Base-by-base conservation (phyloP, 2,329 filamentous ascomycete species). In the Rhytidhysteron rufulum region DNA sequence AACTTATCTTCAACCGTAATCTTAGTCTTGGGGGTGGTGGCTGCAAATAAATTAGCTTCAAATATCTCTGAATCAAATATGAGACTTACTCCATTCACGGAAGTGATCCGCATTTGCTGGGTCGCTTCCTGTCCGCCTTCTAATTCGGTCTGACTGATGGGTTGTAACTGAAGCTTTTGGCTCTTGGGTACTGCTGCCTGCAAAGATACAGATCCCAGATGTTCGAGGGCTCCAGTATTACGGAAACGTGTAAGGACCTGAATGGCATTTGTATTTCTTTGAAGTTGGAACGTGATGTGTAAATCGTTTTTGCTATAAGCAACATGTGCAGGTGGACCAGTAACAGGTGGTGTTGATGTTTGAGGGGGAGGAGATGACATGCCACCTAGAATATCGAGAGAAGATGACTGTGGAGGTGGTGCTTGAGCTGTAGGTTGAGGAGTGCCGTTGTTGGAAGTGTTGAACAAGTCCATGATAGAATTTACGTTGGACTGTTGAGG, bases 151-250 rank as follows among this genome's bases (percentile, higher is more conserved):
- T 80, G 87, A 51, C 88, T 95, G 51, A 98, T 95, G 43, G 85
- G 88, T 63, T 94, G 85, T 50, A 98, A 71, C 62, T 96, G 89
- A 56, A 98, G 70, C 64, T 93, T 95, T 69, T 98, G 93, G 32
- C 86, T 88, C 70, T 97, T 98, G 7, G 93, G 93, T 39, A 98
- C 93, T 1, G 93, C 93, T 31, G 91, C 93, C 65, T 98, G 93
- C 50, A 98, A 66, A 19, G 87, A 88, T 21, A 97, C 86, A 33
- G 78, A 80, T 13, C 82, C 82, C 35, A 97, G 73, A 11, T 72
- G 69, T 11, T 75, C 76, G 21, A 84, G 80, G 42, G 75, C 74
- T 11, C 83, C 85, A 0, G 70, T 78, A 65, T 97, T 97, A 29
- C 79, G 80, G 74, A 98, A 98, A 7, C 83, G 82, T 13, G 89